phyloP scores from a whole-genome alignment of 768 basidiomycete genomes.

The Tulasnella sp. region DNA sequence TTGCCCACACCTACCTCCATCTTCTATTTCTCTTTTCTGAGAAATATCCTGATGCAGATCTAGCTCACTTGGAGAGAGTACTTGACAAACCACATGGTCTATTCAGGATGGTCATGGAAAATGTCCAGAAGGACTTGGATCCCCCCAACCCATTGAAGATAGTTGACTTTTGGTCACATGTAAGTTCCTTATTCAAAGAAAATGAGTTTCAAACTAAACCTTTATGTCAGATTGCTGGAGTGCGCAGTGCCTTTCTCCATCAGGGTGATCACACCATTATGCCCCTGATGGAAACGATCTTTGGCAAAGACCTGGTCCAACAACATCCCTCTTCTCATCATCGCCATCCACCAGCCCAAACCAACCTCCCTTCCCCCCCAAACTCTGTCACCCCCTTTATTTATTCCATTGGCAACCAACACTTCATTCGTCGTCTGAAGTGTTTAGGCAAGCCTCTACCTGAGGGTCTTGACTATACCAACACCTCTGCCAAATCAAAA shows the following conservation, averaged over 20 bases:
- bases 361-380: too few relatives aligned
- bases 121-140: neutral
- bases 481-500: neutral
- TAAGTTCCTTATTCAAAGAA: neutral
- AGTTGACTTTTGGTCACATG: neutral
- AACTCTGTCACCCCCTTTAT: neutral
- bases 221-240: neutral
- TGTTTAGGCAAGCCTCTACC: neutral
- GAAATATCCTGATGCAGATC: neutral
- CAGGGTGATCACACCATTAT: neutral
- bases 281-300: too few relatives aligned
- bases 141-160: neutral
- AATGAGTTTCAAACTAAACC: too few relatives aligned
- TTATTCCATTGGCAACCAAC: neutral
- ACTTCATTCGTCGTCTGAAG: neutral
- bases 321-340: too few relatives aligned
- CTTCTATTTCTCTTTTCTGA: slow-evolving; percentile 29
- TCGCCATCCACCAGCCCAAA: neutral
- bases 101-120: slow-evolving; percentile 19
- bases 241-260: neutral
- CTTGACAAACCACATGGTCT: slow-evolving; percentile 19
- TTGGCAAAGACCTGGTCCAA: neutral
- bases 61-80: neutral
- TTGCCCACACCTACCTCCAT: slow-evolving; percentile 41
- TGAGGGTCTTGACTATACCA: neutral